These are phyloP conservation scores for Calycina marina DNA, from an alignment of 2,329 filamentous ascomycete species.

Conservation along the genomic window DNA sequence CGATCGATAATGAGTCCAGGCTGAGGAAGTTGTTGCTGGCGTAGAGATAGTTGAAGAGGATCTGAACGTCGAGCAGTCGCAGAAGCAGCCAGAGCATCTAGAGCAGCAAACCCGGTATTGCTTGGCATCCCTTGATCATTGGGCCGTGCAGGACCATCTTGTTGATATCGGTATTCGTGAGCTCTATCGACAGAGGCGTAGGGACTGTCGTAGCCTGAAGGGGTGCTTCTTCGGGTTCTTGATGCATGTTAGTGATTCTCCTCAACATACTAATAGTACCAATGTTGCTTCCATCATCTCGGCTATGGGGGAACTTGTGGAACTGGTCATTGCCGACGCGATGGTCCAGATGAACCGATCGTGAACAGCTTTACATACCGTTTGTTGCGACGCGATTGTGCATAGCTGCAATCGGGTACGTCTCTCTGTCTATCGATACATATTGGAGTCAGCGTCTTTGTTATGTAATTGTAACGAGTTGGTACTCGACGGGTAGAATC, in stretches of 20 bases:
- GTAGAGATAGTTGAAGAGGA: not conserved
- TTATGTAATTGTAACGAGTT: not conserved
- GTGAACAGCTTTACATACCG: not conserved
- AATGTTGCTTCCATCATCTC: no score
- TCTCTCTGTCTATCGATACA: not conserved
- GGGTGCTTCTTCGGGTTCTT: not conserved
- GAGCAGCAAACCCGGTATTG: not conserved
- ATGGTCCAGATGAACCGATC: not conserved
- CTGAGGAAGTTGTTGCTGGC: not conserved
- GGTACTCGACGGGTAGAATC: not conserved
- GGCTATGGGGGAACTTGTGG: not conserved
- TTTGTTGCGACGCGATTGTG: not conserved
- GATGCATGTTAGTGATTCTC: no score
- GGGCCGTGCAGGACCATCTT: not conserved
- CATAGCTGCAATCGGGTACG: not conserved
- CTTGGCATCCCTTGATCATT: not conserved
- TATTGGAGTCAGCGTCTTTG: not conserved
- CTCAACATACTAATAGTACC: no score
- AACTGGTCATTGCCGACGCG: no score
- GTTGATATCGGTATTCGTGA: not conserved
- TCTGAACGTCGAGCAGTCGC: not conserved
- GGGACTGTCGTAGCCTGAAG: not conserved
- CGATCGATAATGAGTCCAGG: not conserved
- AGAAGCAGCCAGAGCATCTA: not conserved
- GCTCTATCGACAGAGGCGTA: not conserved